Base-by-base conservation (phyloP, 495 filamentous ascomycete genomes). In the Staphylotrichum tortipilum region DNA sequence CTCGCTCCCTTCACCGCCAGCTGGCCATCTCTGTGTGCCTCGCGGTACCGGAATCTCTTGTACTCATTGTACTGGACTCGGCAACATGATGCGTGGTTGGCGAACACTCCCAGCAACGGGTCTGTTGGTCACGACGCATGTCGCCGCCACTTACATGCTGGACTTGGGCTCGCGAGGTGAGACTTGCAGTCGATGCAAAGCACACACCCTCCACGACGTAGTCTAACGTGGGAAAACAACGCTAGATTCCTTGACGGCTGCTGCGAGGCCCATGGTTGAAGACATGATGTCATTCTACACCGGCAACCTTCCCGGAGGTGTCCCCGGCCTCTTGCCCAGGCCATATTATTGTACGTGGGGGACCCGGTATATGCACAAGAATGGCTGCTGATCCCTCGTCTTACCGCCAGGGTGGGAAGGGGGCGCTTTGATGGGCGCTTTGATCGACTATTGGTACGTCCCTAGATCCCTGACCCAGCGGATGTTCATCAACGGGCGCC, bases 331-430 rank as follows among this genome's bases (percentile, higher is more conserved):
- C 9, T 55, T 72, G 2, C 69, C 69, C 7, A 42, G 57, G 31
- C 70, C 69, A 22, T 73, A 73, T 34, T 73, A 73, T 49, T 73
- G 69, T 72, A 36, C 47, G 67, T 53, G 4, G 24, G 19, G 10
- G 14, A 15, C 26, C 34, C 22, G 4, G 21, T 1, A 29, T 31
- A 10, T 28, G 2, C 2, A 9, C 2, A 3, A 9, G 8, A 2
- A 3, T 8, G 24, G 5, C 19, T 40, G 7, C 36, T 41, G 17
- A 52, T 28, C 19, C 43, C 3, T 26, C 8, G 15, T 34, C 7
- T 9, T 42, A 44, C n/a, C n/a, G 71, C 69, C 71, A 72, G 88
- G 86, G 86, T 91, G 86, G 86, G 85, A 89, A 64, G 81, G 78
- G 21, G 78, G 82, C 18, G 83, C 83, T 18, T 75, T 85, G 63